phyloP scores from a whole-genome alignment of 2,329 filamentous ascomycete genomes.

The Daldinia sp. region DNA sequence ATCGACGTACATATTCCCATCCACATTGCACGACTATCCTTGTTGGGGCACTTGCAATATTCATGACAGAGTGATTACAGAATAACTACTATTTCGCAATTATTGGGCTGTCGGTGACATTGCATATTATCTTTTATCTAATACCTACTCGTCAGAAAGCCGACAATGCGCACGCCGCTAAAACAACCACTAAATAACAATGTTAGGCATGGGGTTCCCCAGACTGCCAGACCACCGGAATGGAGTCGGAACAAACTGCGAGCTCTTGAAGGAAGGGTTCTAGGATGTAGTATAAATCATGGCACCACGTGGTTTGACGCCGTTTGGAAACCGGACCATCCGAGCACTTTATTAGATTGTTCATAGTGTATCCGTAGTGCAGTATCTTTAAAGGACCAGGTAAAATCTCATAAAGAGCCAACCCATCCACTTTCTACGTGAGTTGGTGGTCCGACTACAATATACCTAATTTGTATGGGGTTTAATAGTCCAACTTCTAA shows the following conservation, averaged over 20 bases:
- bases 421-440: too few relatives aligned
- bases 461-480: too few relatives aligned
- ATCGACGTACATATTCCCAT: background rate
- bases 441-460: too few relatives aligned
- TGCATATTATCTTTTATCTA: background rate
- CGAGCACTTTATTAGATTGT: background rate
- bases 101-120: background rate
- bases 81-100: background rate
- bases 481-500: too few relatives aligned
- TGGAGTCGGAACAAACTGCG: background rate
- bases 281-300: background rate
- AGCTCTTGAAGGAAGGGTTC: background rate
- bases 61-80: background rate
- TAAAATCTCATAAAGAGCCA: too few relatives aligned
- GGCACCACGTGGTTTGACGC: background rate
- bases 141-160: background rate
- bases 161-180: background rate
- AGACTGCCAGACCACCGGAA: background rate
- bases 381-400: too few relatives aligned
- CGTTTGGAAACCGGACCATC: background rate
- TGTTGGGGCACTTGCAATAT: background rate
- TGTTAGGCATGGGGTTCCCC: background rate
- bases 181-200: background rate
- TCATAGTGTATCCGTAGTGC: background rate
- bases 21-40: background rate